Conservation (phyloP, 768 basidiomycete genomes). For the Daedaleopsis nitida region DNA sequence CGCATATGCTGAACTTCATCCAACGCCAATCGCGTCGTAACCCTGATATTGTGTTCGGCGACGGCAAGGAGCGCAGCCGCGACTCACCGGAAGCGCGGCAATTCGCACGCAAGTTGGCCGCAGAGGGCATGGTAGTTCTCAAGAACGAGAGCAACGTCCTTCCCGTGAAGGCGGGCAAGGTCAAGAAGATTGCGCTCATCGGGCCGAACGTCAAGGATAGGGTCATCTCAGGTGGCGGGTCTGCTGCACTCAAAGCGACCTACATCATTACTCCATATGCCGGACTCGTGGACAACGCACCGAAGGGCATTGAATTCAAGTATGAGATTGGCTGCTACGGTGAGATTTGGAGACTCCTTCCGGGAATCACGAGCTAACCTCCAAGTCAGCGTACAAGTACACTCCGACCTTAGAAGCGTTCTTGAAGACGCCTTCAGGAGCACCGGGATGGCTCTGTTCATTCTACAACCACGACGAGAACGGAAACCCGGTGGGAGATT, state of each 20-base stretch:
- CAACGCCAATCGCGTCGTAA: conserved; percentile 58
- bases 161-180: conserved; percentile 44
- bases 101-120: conserved; percentile 59
- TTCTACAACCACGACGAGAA: conserved; percentile 60
- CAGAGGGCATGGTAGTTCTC: conserved; percentile 65
- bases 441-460: conserved; percentile 63
- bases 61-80: conserved; percentile 57
- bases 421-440: conserved; percentile 51
- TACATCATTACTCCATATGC: conserved; percentile 68
- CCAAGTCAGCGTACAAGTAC: conserved; percentile 59
- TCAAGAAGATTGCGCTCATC: conserved; percentile 60
- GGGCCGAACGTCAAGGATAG: conserved; percentile 69
- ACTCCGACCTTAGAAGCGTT: conserved; percentile 67
- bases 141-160: conserved; percentile 62
- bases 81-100: conserved; percentile 53
- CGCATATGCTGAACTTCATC: conserved; percentile 54
- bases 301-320: conserved; percentile 49
- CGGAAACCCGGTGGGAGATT: conserved; percentile 44
- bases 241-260: conserved; percentile 64
- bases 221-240: conserved; percentile 77
- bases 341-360: conserved; percentile 29
- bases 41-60: conserved; percentile 63
- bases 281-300: conserved; percentile 54
- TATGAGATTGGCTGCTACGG: conserved; percentile 70
- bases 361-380: neutral